Conservation (phyloP, 75 land plant genomes). For the Larix kaempferi region DNA sequence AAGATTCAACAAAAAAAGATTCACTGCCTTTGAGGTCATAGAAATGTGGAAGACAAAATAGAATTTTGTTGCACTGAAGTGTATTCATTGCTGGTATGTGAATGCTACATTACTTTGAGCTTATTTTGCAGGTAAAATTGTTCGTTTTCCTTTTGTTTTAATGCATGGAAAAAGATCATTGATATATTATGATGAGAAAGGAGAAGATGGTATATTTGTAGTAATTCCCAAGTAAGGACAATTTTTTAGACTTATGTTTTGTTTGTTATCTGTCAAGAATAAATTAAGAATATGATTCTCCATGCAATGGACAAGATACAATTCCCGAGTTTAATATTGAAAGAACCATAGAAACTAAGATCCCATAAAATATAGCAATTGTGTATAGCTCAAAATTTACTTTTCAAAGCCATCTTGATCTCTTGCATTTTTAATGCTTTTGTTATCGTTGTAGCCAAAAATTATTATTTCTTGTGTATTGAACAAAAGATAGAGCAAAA, state of each 20-base stretch:
- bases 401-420: background rate
- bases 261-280: background rate
- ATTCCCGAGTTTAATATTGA: background rate
- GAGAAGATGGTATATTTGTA: conserved; percentile 59
- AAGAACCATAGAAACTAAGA: background rate
- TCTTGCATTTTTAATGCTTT: background rate
- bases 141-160: conserved; percentile 91
- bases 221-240: conserved; percentile 81
- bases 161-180: conserved; percentile 90
- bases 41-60: background rate
- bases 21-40: background rate
- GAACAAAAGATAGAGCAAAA: background rate
- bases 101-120: background rate
- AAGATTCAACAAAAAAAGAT: no score
- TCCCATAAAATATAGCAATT: background rate
- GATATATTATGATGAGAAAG: conserved; percentile 83
- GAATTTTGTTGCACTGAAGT: background rate
- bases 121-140: conserved; percentile 67
- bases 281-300: background rate
- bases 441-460: background rate
- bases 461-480: background rate
- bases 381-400: background rate
- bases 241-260: conserved; percentile 6
- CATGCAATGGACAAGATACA: background rate
- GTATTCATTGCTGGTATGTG: background rate